phyloP scores from a whole-genome alignment of 2,329 filamentous ascomycete species.

The Pestalotiopsis sp. region DNA sequence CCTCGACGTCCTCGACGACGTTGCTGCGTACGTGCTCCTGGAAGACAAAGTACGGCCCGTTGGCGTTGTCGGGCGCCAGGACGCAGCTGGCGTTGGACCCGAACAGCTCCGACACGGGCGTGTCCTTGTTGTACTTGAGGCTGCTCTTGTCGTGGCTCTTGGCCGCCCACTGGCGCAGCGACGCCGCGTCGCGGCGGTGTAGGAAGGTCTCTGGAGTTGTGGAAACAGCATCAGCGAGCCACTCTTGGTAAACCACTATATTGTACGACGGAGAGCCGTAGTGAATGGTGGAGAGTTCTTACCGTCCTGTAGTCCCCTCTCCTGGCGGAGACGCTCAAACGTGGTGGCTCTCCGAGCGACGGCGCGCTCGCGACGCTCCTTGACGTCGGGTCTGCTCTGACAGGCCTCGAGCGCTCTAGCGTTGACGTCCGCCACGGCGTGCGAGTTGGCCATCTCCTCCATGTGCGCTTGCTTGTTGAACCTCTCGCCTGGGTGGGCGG shows the following conservation, averaged over 20 bases:
- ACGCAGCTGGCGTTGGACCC: conserved; percentile 42
- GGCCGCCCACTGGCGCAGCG: conserved; percentile 37
- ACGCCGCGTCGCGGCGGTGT: conserved; percentile 35
- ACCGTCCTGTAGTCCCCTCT: conserved; percentile 28
- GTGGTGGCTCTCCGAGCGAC: conserved; percentile 38
- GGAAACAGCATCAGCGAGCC: not conserved
- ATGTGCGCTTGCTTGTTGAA: conserved; percentile 25
- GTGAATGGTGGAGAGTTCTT: conserved; percentile 7
- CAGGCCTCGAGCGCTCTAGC: conserved; percentile 37
- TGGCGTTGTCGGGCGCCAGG: conserved; percentile 40
- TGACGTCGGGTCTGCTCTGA: conserved; percentile 35
- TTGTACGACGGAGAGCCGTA: too few relatives aligned
- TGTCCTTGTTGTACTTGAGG: conserved; percentile 30
- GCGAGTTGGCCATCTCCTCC: conserved; percentile 26
- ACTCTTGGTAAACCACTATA: not conserved
- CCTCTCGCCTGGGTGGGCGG: conserved; percentile 29
- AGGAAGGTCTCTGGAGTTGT: conserved; percentile 8
- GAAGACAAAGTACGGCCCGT: conserved; percentile 45
- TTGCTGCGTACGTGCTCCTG: conserved; percentile 42
- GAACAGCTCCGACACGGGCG: conserved; percentile 33
- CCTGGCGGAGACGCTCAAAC: conserved; percentile 36
- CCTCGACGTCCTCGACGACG: conserved; percentile 37
- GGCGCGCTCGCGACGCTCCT: conserved; percentile 37
- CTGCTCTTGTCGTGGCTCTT: conserved; percentile 38
- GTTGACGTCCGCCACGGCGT: conserved; percentile 29